These are phyloP conservation scores for Effrenium voratum DNA, from an alignment of 73 alveolate genomes.

Conservation along the genomic window DNA sequence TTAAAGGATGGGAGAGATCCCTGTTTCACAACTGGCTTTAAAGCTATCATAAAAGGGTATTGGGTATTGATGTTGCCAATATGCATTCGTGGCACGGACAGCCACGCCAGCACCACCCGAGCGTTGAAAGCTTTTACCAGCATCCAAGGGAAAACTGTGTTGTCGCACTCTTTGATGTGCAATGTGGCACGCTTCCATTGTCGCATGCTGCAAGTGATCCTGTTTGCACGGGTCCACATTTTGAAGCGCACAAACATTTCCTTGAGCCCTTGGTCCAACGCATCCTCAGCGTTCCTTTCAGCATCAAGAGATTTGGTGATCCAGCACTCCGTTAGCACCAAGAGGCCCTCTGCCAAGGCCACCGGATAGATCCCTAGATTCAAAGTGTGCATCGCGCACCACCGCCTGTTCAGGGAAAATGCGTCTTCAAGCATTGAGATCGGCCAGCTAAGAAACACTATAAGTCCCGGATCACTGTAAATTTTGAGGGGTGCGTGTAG, in stretches of 20 bases:
- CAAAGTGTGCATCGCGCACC: neutral
- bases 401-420: too few relatives aligned
- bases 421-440: too few relatives aligned
- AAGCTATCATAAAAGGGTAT: too few relatives aligned
- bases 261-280: neutral
- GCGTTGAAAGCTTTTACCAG: conserved; percentile 9
- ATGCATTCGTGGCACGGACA: neutral
- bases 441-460: too few relatives aligned
- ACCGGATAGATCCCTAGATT: neutral
- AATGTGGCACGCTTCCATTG: neutral
- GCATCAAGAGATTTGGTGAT: too few relatives aligned
- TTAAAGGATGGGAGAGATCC: too few relatives aligned
- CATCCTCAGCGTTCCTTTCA: neutral
- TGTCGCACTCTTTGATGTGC: neutral
- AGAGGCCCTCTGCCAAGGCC: neutral
- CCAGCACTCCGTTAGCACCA: neutral
- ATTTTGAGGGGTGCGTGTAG: neutral
- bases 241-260: neutral
- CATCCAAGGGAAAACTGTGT: neutral
- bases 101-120: neutral
- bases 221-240: neutral
- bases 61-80: neutral
- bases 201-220: neutral
- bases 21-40: neutral
- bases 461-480: neutral